A percentile compares a stretch with the other conserved stretches of the same genome.
These are phyloP conservation scores for Cucumis hystrix DNA, from an alignment of 306 rosid species.

Conservation along the genomic window DNA sequence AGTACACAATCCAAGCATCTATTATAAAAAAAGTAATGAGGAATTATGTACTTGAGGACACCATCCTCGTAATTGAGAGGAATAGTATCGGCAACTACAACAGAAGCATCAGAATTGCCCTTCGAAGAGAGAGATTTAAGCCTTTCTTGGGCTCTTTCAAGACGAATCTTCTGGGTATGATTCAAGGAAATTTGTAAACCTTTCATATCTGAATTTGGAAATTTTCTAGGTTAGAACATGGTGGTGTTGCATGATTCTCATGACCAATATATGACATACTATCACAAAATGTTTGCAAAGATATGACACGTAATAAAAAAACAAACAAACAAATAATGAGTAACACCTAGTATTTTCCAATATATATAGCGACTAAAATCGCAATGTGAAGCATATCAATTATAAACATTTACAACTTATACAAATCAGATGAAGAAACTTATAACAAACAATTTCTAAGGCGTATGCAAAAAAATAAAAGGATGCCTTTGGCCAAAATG, in stretches of 20 bases:
- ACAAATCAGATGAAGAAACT: too few species aligned
- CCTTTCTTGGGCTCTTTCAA: constrained; percentile 51
- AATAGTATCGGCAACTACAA: constrained; percentile 68
- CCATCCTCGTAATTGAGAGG: constrained; percentile 69
- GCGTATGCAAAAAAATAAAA: too few species aligned
- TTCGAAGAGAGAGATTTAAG: constrained; percentile 55
- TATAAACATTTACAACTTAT: too few species aligned
- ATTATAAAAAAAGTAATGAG: neutral
- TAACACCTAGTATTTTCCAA: neutral
- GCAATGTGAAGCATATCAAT: too few species aligned
- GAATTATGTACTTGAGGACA: constrained; percentile 22
- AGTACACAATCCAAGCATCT: neutral
- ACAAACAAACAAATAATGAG: neutral
- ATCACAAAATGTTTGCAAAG: neutral
- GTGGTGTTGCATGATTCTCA: neutral
- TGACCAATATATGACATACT: neutral
- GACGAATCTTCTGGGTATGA: constrained; percentile 83
- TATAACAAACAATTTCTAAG: too few species aligned
- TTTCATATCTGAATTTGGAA: constrained; percentile 14
- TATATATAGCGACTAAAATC: too few species aligned
- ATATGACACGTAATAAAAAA: neutral
- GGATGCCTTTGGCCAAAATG: too few species aligned
- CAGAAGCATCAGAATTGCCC: constrained; percentile 62
- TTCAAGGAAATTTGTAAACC: constrained; percentile 34
- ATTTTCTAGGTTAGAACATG: neutral